phyloP scores from a whole-genome alignment of 305 asterid genomes.

The Fraxinus greggii region DNA sequence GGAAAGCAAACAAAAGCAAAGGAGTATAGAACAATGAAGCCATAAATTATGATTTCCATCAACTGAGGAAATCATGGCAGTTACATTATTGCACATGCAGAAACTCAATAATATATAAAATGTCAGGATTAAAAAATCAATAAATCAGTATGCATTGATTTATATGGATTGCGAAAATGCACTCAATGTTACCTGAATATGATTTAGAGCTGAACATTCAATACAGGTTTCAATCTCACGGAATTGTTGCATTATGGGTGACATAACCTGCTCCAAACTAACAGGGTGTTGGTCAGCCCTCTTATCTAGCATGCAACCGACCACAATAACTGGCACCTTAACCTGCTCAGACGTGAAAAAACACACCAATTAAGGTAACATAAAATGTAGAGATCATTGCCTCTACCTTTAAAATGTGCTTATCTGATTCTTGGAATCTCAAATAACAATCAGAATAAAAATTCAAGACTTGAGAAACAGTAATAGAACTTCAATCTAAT shows the following conservation, averaged over 20 bases:
- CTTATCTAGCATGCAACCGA: conserved; percentile 95
- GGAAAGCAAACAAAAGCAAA: conserved; percentile 6
- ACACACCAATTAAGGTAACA: background rate
- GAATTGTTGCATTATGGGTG: conserved; percentile 97
- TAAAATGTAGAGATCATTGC: background rate
- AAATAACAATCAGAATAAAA: background rate
- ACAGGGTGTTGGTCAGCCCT: conserved; percentile 73
- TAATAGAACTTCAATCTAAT: conserved; percentile 4
- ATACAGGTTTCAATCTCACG: conserved; percentile 99
- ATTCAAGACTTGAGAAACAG: conserved; percentile 15
- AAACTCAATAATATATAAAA: conserved; percentile 17
- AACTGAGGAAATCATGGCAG: background rate
- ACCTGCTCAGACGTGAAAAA: conserved; percentile 47
- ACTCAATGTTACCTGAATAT: conserved; percentile 63
- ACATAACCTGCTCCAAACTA: conserved; percentile 94
- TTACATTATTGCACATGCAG: conserved; percentile 2
- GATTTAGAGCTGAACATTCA: conserved; percentile 83
- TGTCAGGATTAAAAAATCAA: background rate
- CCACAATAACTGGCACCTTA: conserved; percentile 93
- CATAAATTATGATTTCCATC: conserved; percentile 5
- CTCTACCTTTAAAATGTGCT: conserved; percentile 6
- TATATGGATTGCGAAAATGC: conserved; percentile 1
- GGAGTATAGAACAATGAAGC: conserved; percentile 12
- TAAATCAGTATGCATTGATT: background rate
- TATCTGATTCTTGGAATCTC: conserved; percentile 3